Evolutionary conservation across 805 yeast species (phyloP), one percentile per base, ranked within the genome.

Genomic region (Suhomyces xylopsoci): DNA sequence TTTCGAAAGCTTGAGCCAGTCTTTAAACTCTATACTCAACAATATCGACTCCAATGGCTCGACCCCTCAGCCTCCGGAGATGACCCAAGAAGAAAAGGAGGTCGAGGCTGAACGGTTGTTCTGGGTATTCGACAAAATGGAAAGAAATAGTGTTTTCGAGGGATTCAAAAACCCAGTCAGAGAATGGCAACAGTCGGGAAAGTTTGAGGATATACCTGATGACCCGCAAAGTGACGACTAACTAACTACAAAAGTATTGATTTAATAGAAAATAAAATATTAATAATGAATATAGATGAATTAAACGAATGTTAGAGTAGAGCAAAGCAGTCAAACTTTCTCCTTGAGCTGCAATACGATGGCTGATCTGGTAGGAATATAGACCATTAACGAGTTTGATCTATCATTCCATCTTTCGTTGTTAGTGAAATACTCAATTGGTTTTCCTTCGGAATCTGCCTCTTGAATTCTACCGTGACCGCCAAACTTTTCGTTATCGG

Each of bases 371-470:
- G 79, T 77, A n/a, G 98, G 98, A 59, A 90, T 78, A 59, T 83
- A 83, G 8, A 91, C 87, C 69, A 90, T 90, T 48, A 93, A 58
- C 54, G 83, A 87, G 68, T 93, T 89, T 24, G 74, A 70, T 58
- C 98, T 79, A 57, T 81, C 77, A 63, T 93, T 90, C 98, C 98
- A 93, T 22, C 71, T 73, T 44, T 88, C 81, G 49, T 86, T 84
- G 12, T 87, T 82, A 20, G 97, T 90, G 66, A 81, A 82, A 64
- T 79, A 90, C 57, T 77, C 77, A 2, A 82, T 68, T 17, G 61
- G 59, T 28, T 65, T 56, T 3, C 76, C 76, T 6, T 71, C 73
- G 5, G 63, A 58, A 63, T 85, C 87, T 4, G 55, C 51, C 15
- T 69, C 70, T 48, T 61, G 57, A 51, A 91, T 78, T 61, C 97